Percentiles rank a stretch among this genome's conserved stretches.
phyloP scores from a whole-genome alignment of 805 yeast genomes.

The Candida dendrica region DNA sequence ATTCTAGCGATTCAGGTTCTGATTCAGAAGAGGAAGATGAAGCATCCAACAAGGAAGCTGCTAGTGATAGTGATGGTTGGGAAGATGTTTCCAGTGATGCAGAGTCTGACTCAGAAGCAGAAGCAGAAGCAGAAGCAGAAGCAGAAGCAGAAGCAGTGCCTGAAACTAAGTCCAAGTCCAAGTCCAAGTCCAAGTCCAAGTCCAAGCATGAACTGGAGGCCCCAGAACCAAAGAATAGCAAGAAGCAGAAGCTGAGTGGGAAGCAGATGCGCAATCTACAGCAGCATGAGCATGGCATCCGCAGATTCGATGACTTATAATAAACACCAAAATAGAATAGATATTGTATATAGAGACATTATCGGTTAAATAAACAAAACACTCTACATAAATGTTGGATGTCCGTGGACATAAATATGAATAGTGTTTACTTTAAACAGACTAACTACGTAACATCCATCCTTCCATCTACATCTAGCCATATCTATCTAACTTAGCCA shows the following conservation, averaged over 20 bases:
- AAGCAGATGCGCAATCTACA: slow-evolving; percentile 42
- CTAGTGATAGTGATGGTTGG: slow-evolving; percentile 16
- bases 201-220: slow-evolving; percentile 7
- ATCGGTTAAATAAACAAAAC: no score
- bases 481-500: no score
- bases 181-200: slow-evolving; percentile 23
- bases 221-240: slow-evolving; percentile 14
- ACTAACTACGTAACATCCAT: no score
- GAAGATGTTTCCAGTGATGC: slow-evolving; percentile 12
- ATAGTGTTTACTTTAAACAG: no score
- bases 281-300: slow-evolving; percentile 56
- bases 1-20: slow-evolving; percentile 7
- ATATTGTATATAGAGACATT: neutral
- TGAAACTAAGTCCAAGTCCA: no score
- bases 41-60: slow-evolving; percentile 2
- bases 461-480: no score
- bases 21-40: slow-evolving; percentile 10
- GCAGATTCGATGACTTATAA: slow-evolving; percentile 46
- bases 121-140: slow-evolving; percentile 17
- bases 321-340: neutral
- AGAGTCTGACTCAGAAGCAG: slow-evolving; percentile 9
- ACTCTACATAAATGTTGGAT: no score
- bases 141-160: slow-evolving; percentile 17
- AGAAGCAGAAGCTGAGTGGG: slow-evolving; percentile 28
- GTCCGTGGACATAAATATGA: no score